Base-by-base conservation (phyloP, 2,329 filamentous ascomycete species). In the Diplodia seriata region DNA sequence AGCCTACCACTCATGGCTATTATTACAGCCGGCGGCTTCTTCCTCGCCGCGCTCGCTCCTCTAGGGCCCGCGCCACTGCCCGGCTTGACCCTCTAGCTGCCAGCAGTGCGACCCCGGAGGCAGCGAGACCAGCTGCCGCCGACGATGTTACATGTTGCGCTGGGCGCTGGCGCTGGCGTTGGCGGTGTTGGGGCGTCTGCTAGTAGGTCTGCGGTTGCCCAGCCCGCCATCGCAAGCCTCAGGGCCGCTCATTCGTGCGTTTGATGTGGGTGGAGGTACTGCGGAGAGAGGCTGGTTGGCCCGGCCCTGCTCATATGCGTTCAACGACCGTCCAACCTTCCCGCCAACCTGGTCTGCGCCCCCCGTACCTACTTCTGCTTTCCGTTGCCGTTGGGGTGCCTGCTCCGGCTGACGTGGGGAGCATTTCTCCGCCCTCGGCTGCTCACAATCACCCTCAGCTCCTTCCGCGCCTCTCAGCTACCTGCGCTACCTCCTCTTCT, bases 361-460 rank as follows among this genome's bases (percentile, higher is more conserved):
- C 56, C 33, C 56, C 56, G 56, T 47, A 61, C 56, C 56, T 62
- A 36, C 57, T 62, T 50, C 26, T 50, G 40, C 18, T 18, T 38
- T 47, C 31, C 54, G 54, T 56, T 31, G 26, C 59, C 47, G 57
- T 62, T 62, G 57, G 57, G 57, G 57, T 50, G 26, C 57, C 29
- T 63, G 31, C 59, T 63, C 59, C 59, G 43, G 59, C 59, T 63
- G 43, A 51, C 59, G 26, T 50, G 26, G 5, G 23, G 20, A 50
- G 36, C 43, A 51, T 40, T 38, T 51, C 43, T 63, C 59, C 59
- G 59, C 47, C 29, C 23, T 61, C 56, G 31, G 23, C 40, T 49
- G 40, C 26, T 33, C 38, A 38, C 36, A 8, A 38, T 62, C 57
- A 33, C 18, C 56, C 59, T 36, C 59, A 63, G 43, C 59, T 51